Conservation (phyloP, 129 eudicot species). For the Flaveria trinervia region DNA sequence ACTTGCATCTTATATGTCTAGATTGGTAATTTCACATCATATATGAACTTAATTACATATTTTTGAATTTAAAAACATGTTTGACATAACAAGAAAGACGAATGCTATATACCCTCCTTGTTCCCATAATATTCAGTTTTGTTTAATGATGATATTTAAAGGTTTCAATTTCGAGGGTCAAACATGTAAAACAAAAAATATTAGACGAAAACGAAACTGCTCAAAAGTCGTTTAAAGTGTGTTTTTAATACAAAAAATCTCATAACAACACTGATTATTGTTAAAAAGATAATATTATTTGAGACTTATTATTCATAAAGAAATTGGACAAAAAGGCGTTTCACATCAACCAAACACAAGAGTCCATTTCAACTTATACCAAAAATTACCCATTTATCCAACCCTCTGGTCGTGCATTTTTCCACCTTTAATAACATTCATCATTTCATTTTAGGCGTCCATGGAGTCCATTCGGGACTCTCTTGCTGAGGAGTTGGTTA, state of each 20-base stretch:
- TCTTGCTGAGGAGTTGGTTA: conserved; percentile 97
- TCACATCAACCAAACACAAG: not conserved
- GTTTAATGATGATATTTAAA: not conserved
- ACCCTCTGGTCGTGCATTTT: not conserved
- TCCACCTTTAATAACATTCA: conserved; percentile 12
- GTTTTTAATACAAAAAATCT: not conserved
- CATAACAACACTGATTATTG: not conserved
- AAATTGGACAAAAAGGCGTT: not conserved
- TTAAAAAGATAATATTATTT: not conserved
- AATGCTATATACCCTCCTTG: not conserved
- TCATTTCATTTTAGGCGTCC: conserved; percentile 59
- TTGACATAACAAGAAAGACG: not conserved
- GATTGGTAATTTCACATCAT: conserved; percentile 62
- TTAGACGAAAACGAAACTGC: not conserved
- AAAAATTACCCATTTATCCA: not conserved
- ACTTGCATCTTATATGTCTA: conserved; percentile 91
- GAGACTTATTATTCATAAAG: not conserved
- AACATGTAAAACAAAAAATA: not conserved
- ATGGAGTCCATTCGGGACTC: conserved; percentile 96
- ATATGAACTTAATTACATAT: not conserved
- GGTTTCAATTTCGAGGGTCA: not conserved
- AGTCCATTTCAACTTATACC: not conserved
- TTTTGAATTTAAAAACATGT: not conserved
- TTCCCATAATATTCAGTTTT: not conserved
- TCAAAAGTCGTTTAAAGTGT: not conserved